A percentile compares a stretch with the other conserved stretches of the same genome.
phyloP scores from a whole-genome alignment of 371 early-diverging fungal genomes.

The Fennellomyces sp. region DNA sequence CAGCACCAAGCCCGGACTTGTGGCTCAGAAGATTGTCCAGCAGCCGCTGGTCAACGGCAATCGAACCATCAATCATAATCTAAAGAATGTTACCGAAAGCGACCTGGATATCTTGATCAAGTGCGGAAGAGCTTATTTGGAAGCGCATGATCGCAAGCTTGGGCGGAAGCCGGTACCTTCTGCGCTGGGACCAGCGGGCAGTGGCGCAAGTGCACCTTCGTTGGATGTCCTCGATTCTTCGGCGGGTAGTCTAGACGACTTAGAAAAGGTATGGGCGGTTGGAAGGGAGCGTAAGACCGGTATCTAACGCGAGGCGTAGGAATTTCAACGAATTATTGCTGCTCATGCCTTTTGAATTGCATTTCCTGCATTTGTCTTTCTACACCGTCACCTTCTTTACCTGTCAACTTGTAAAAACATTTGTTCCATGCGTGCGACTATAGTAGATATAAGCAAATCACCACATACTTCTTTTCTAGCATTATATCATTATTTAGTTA shows the following conservation, averaged over 20 bases:
- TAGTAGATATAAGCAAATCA: conserved; percentile 3
- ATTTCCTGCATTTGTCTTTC: background rate
- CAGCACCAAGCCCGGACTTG: background rate
- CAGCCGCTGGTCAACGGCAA: background rate
- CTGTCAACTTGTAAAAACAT: conserved; percentile 2
- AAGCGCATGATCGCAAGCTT: conserved; percentile 9
- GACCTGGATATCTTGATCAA: conserved; percentile 15
- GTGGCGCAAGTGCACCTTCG: conserved; percentile 10
- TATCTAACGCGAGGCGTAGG: conserved; percentile 13
- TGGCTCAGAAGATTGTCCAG: conserved; percentile 14
- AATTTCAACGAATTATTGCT: conserved; percentile 42
- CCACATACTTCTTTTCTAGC: background rate
- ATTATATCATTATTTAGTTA: background rate
- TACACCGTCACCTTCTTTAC: background rate
- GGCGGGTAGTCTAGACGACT: conserved; percentile 37
- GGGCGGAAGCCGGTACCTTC: conserved; percentile 3
- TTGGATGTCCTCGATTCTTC: conserved; percentile 12
- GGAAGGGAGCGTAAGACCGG: background rate
- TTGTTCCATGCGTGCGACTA: background rate
- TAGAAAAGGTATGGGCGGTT: conserved; percentile 24
- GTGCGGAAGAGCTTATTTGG: conserved; percentile 15
- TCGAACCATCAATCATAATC: background rate
- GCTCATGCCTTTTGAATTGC: conserved; percentile 24
- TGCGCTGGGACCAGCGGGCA: background rate
- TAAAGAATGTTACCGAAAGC: conserved; percentile 18